Evolutionary conservation across 352 stramenopile species (phyloP).

Genomic region (Elongisporangium anandrum): DNA sequence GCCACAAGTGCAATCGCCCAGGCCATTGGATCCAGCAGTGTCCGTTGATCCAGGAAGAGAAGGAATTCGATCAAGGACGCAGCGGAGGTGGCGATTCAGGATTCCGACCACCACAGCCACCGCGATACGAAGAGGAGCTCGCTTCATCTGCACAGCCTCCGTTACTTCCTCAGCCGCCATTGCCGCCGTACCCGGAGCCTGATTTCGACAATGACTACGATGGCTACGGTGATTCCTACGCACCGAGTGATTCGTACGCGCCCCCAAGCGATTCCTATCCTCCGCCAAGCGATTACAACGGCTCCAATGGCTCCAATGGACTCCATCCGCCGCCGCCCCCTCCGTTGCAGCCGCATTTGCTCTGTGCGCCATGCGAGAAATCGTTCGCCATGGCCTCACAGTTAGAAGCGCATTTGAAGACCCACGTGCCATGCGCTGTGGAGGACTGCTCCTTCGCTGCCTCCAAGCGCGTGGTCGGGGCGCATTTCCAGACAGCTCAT

Average conservation of each 20-base stretch:
- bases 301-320: background rate
- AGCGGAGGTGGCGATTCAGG: background rate
- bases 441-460: constrained; percentile 61
- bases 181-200: constrained; percentile 15
- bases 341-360: constrained; percentile 22
- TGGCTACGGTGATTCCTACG: background rate
- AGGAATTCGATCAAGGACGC: background rate
- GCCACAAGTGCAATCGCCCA: constrained; percentile 68
- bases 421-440: constrained; percentile 57
- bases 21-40: constrained; percentile 83
- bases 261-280: background rate
- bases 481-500: constrained; percentile 64
- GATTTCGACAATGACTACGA: background rate
- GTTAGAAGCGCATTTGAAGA: constrained; percentile 62
- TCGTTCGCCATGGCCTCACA: constrained; percentile 67
- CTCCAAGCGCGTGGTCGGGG: constrained; percentile 71
- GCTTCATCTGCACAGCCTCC: constrained; percentile 11
- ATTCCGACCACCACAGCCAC: constrained; percentile 2
- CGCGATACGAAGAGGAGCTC: constrained; percentile 4
- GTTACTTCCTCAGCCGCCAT: constrained; percentile 16
- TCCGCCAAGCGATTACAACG: background rate
- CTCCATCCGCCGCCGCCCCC: constrained; percentile 7
- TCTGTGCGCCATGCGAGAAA: constrained; percentile 71
- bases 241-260: background rate
- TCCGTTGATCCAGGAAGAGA: constrained; percentile 23